Base-by-base conservation (phyloP, 2,329 filamentous ascomycete genomes). In the Leptographium wingfieldii region DNA sequence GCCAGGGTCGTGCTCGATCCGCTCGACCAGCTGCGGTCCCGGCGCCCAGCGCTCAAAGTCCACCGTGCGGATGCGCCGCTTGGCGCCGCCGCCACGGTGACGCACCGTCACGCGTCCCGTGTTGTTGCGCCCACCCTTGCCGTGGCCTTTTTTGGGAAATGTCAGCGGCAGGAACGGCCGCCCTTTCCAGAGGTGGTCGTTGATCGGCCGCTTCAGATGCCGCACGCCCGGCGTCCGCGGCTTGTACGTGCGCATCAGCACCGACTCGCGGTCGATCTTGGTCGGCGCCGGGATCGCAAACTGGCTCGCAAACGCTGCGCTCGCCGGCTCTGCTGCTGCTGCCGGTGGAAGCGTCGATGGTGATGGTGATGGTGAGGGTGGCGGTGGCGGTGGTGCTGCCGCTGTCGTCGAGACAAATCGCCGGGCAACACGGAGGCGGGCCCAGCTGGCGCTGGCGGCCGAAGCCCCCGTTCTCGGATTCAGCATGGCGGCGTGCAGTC, bases 181-280 rank as follows among this genome's bases (percentile, higher is more conserved):
- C 61, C 94, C 94, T 74, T 95, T 96, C 90, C 90, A 97, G 54
- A 99, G 77, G 73, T 99, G 94, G 69, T 96, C 91, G 74, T 97
- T 97, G 74, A 96, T 86, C 16, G 94, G 91, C 52, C 94, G 84
- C 72, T 87, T 88, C 65, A 99, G 78, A 81, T 99, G 94, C 68
- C 94, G 86, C 61, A 95, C 74, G 80, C 94, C 94, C 14, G 92
- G 92, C 0, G 94, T 96, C 67, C 90, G 85, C 43, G 94, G 94
- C 72, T 89, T 97, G 74, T 96, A 99, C 59, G 88, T 94, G 67
- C 90, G 85, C 72, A 97, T 71, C 53, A 79, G 74, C 19, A 76
- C 73, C 19, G 75, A 70, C 49, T 76, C 68, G 51, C 70, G 69
- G 25, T 70, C 66, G 60, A 46, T 11, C 0, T 22, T 48, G 6